These are phyloP conservation scores for Apophysomyces sp. DNA, from an alignment of 371 early-diverging fungal genomes.

Conservation along the genomic window DNA sequence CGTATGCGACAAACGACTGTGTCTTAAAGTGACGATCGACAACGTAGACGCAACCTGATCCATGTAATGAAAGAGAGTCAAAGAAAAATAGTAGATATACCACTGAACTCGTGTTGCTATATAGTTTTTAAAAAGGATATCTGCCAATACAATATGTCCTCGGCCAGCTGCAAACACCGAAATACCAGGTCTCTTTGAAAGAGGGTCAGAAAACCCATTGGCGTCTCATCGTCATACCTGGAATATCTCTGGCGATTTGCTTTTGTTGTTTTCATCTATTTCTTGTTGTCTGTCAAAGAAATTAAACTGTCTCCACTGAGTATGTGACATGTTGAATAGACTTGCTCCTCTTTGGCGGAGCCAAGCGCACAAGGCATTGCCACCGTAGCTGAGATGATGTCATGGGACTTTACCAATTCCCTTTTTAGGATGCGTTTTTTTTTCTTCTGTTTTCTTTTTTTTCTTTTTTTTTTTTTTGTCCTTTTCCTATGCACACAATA, in stretches of 20 bases:
- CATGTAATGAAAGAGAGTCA: slow-evolving; percentile 45
- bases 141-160: slow-evolving; percentile 55
- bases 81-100: slow-evolving; percentile 13
- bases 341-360: background rate
- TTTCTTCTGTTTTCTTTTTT: slow-evolving; percentile 1
- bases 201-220: no score
- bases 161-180: slow-evolving; percentile 57
- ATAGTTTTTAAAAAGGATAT: slow-evolving; percentile 45
- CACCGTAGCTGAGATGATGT: background rate
- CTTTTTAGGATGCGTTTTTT: background rate
- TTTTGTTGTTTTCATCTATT: slow-evolving; percentile 54
- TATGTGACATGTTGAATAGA: slow-evolving; percentile 39
- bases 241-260: slow-evolving; percentile 65
- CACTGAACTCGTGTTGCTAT: background rate
- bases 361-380: no score
- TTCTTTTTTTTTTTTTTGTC: slow-evolving; percentile 1
- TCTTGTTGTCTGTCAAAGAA: slow-evolving; percentile 79
- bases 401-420: background rate
- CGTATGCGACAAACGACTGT: slow-evolving; percentile 71
- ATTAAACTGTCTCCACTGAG: slow-evolving; percentile 74
- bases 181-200: slow-evolving; percentile 47
- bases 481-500: slow-evolving; percentile 13
- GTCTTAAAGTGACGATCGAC: slow-evolving; percentile 69
- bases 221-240: slow-evolving; percentile 42
- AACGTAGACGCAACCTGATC: slow-evolving; percentile 61